Evolutionary conservation across 1,284 basidiomycete genomes (phyloP).

Genomic region (Melampsora americana): DNA sequence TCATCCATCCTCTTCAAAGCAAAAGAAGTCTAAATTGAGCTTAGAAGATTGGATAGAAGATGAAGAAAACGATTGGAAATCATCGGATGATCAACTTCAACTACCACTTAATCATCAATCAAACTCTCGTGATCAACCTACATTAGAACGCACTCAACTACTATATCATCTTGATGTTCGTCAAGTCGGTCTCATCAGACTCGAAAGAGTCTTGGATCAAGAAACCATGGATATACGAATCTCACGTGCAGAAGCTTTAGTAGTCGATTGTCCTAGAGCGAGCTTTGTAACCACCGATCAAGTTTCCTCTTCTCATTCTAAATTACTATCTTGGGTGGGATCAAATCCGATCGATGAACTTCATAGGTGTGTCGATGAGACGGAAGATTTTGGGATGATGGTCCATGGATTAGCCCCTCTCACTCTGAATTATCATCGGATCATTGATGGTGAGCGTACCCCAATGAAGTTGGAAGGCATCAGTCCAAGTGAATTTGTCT

Average conservation of each 20-base stretch:
- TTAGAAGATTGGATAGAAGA: conserved; percentile 46
- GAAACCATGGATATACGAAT: conserved; percentile 40
- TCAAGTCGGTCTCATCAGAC: conserved; percentile 21
- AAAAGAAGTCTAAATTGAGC: conserved; percentile 36
- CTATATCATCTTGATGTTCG: conserved; percentile 27
- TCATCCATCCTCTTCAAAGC: conserved; percentile 15
- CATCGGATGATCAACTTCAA: conserved; percentile 14
- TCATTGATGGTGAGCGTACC: conserved; percentile 5
- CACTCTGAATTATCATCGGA: conserved; percentile 32
- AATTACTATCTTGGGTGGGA: conserved; percentile 20
- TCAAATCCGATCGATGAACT: conserved; percentile 7
- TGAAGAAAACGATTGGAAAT: conserved; percentile 18
- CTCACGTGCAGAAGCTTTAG: conserved; percentile 37
- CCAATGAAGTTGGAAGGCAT: conserved; percentile 30
- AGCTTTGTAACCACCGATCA: conserved; percentile 17
- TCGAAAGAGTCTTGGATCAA: conserved; percentile 40
- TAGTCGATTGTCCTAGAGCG: conserved; percentile 35
- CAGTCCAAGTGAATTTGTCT: conserved; percentile 19
- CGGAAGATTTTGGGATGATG: conserved; percentile 28
- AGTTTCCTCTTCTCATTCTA: conserved; percentile 5
- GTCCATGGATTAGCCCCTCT: conserved; percentile 33
- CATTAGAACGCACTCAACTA: conserved; percentile 18
- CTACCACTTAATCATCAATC: conserved; percentile 17
- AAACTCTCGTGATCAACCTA: conserved; percentile 12
- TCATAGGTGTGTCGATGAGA: conserved; percentile 38